Conservation (phyloP, 768 basidiomycete species). For the Lactarius sp. region DNA sequence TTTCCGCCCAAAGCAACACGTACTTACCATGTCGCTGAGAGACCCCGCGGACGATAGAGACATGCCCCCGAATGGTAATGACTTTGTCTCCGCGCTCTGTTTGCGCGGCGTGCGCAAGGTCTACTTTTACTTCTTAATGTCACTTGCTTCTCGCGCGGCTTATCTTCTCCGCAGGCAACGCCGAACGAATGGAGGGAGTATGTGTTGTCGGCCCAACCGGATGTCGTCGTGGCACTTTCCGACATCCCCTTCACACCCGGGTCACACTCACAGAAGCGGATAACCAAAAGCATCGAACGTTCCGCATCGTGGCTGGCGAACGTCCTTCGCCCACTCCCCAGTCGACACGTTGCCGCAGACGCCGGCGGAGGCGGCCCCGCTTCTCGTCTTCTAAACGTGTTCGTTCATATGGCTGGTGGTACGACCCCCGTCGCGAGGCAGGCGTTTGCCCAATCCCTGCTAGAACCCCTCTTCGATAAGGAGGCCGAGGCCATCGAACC, state of each 20-base stretch:
- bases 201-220: constrained; percentile 51
- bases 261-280: constrained; percentile 71
- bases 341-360: constrained; percentile 5
- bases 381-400: constrained; percentile 40
- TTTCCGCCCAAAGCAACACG: constrained; percentile 42
- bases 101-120: constrained; percentile 72
- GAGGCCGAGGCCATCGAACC: constrained; percentile 52
- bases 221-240: constrained; percentile 64
- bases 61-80: constrained; percentile 69
- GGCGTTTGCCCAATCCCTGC: constrained; percentile 55
- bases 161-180: constrained; percentile 42
- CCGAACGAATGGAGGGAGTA: constrained; percentile 53
- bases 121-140: constrained; percentile 18
- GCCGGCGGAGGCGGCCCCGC: background rate
- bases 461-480: constrained; percentile 50
- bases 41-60: constrained; percentile 60
- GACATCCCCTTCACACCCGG: constrained; percentile 63
- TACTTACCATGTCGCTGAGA: constrained; percentile 57
- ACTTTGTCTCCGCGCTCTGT: constrained; percentile 51
- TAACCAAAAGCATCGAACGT: constrained; percentile 71
- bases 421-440: constrained; percentile 50
- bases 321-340: constrained; percentile 39
- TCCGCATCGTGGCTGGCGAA: constrained; percentile 58
- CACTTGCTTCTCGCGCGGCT: background rate
- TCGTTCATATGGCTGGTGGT: constrained; percentile 69